Conservation (phyloP, 2,329 filamentous ascomycete genomes). For the Ilyonectria destructans region DNA sequence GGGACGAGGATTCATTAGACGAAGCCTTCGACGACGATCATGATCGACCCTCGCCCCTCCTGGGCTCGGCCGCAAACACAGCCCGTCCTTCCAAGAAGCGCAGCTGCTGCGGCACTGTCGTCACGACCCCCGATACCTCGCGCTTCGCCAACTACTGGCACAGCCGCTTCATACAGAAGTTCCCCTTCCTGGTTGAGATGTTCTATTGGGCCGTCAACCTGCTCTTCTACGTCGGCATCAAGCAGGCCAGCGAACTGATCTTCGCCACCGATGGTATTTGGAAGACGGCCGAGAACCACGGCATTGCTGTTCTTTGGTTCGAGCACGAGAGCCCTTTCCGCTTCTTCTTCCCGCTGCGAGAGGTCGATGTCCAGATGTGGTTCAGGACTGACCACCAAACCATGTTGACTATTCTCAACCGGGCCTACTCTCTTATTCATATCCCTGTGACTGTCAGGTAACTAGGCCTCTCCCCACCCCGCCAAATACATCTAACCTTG, state of each 20-base stretch:
- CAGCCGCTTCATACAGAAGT: conserved; percentile 76
- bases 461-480: background rate
- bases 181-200: conserved; percentile 80
- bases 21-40: conserved; percentile 45
- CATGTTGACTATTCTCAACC: conserved; percentile 70
- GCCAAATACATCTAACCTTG: background rate
- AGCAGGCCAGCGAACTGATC: conserved; percentile 50
- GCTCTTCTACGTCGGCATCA: conserved; percentile 67
- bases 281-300: conserved; percentile 70
- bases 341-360: conserved; percentile 68
- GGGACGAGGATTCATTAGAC: conserved; percentile 36
- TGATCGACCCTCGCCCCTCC: conserved; percentile 29
- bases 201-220: conserved; percentile 82
- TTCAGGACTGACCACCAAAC: conserved; percentile 69
- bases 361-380: conserved; percentile 70
- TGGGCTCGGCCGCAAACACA: conserved; percentile 36
- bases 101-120: conserved; percentile 64
- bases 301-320: conserved; percentile 68
- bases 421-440: conserved; percentile 73
- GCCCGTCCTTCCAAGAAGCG: conserved; percentile 65
- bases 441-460: conserved; percentile 74
- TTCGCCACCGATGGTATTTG: conserved; percentile 63
- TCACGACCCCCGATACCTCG: conserved; percentile 72
- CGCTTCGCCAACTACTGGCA: conserved; percentile 74
- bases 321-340: conserved; percentile 67